phyloP scores from a whole-genome alignment of 306 rosid genomes.

The Psophocarpus tetragonolobus region DNA sequence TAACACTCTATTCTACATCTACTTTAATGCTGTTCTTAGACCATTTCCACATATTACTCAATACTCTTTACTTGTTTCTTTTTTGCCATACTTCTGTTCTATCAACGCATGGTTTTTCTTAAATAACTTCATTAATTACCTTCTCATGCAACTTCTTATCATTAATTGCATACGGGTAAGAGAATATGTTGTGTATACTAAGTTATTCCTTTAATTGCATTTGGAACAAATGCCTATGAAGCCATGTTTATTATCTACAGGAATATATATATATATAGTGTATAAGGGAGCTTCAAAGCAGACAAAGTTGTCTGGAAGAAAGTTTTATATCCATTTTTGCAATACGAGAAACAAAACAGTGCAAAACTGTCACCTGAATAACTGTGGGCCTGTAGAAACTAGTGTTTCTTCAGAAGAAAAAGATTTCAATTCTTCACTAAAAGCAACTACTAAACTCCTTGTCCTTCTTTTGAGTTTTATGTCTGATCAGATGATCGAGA shows the following conservation, averaged over 20 bases:
- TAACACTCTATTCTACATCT: no score
- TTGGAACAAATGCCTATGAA: conserved; percentile 3
- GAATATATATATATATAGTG: conserved; percentile 27
- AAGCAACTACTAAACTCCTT: conserved; percentile 40
- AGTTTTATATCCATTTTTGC: conserved; percentile 9
- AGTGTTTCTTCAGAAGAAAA: conserved; percentile 35
- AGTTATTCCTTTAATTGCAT: background rate
- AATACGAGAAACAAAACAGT: background rate
- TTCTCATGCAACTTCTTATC: background rate
- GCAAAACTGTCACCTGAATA: conserved; percentile 25
- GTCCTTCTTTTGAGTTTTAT: conserved; percentile 58
- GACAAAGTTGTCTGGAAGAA: conserved; percentile 6
- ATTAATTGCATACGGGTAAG: background rate
- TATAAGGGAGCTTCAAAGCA: conserved; percentile 11
- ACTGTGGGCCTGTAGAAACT: conserved; percentile 30
- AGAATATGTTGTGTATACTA: background rate
- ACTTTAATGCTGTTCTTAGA: no score
- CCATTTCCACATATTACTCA: no score
- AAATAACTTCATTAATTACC: background rate
- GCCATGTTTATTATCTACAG: conserved; percentile 13
- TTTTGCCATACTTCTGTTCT: no score
- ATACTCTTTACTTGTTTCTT: no score
- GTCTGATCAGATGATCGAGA: conserved; percentile 72
- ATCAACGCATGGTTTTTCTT: no score
- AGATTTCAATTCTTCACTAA: conserved; percentile 43